These are phyloP conservation scores for Staphylotrichum tortipilum DNA, from an alignment of 495 filamentous ascomycete genomes.

Conservation along the genomic window DNA sequence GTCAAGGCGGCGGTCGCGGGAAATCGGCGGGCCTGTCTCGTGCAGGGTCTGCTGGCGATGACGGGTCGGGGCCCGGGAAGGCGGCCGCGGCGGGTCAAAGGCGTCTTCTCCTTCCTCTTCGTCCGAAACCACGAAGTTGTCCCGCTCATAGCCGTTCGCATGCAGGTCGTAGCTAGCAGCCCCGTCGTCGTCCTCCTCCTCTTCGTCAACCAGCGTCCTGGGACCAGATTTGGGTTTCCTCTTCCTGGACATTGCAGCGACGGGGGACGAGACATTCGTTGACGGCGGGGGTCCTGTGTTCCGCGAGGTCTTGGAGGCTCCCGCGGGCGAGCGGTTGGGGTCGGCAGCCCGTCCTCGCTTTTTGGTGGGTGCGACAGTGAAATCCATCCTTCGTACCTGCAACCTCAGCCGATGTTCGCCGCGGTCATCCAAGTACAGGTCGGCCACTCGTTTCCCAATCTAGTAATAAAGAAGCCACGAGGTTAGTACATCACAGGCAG, in stretches of 20 bases:
- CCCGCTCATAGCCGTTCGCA: constrained; percentile 38
- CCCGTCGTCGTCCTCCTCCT: constrained; percentile 31
- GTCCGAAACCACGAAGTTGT: constrained; percentile 47
- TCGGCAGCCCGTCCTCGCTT: background rate
- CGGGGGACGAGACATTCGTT: constrained; percentile 80
- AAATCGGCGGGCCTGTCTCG: constrained; percentile 62
- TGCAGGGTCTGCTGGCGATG: constrained; percentile 21
- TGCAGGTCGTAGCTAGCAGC: constrained; percentile 26
- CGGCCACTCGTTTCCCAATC: constrained; percentile 25
- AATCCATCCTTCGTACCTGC: constrained; percentile 3
- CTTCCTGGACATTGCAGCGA: constrained; percentile 33
- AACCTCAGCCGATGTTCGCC: background rate
- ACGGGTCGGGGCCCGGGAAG: constrained; percentile 31
- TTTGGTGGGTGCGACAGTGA: background rate
- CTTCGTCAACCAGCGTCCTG: constrained; percentile 13
- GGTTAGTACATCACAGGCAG: background rate
- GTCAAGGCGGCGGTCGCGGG: constrained; percentile 53
- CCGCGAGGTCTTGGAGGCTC: background rate
- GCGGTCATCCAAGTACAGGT: background rate
- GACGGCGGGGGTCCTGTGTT: constrained; percentile 45
- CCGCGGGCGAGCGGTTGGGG: background rate
- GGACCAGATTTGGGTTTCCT: constrained; percentile 39
- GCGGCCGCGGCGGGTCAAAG: constrained; percentile 47
- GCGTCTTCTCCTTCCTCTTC: constrained; percentile 38
- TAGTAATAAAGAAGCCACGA: constrained; percentile 18